phyloP scores from a whole-genome alignment of 1,284 basidiomycete genomes.

The Macrocybe sp. region DNA sequence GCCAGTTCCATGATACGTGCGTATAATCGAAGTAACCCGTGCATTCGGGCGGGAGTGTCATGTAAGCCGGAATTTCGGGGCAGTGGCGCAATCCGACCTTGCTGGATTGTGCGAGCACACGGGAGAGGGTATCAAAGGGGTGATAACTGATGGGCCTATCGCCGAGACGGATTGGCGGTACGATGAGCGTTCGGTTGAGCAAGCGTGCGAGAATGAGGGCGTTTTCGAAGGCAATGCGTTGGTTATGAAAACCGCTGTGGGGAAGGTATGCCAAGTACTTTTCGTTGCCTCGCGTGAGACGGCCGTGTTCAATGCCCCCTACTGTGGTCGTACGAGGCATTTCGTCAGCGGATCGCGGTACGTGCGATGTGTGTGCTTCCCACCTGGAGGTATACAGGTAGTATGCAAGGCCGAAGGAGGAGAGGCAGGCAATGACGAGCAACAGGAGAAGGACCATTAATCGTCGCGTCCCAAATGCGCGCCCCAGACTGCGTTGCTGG shows the following conservation, averaged over 20 bases:
- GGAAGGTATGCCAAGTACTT: conserved; percentile 62
- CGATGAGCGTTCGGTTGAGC: conserved; percentile 69
- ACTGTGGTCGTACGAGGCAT: conserved; percentile 23
- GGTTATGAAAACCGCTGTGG: conserved; percentile 82
- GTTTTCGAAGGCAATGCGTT: conserved; percentile 80
- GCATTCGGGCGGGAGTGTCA: conserved; percentile 49
- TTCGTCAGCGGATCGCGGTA: conserved; percentile 21
- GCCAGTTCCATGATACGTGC: conserved; percentile 59
- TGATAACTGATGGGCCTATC: conserved; percentile 56
- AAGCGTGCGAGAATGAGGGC: conserved; percentile 63
- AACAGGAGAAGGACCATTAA: conserved; percentile 39
- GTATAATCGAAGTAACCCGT: conserved; percentile 54
- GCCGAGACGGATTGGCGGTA: conserved; percentile 69
- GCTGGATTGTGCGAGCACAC: conserved; percentile 40
- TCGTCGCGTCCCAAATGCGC: conserved; percentile 6
- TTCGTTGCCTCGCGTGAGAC: conserved; percentile 13
- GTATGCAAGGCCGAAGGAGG: conserved; percentile 55
- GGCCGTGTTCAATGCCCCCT: conserved; percentile 12
- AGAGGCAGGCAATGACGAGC: conserved; percentile 42
- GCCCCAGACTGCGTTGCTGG: conserved; percentile 3
- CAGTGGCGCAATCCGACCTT: conserved; percentile 55
- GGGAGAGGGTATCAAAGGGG: conserved; percentile 52
- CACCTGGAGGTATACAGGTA: conserved; percentile 64
- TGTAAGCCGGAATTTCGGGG: conserved; percentile 23
- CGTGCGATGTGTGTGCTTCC: conserved; percentile 21